Evolutionary conservation across 106 monocot species (phyloP).

Genomic region (Apostasia ramifera): DNA sequence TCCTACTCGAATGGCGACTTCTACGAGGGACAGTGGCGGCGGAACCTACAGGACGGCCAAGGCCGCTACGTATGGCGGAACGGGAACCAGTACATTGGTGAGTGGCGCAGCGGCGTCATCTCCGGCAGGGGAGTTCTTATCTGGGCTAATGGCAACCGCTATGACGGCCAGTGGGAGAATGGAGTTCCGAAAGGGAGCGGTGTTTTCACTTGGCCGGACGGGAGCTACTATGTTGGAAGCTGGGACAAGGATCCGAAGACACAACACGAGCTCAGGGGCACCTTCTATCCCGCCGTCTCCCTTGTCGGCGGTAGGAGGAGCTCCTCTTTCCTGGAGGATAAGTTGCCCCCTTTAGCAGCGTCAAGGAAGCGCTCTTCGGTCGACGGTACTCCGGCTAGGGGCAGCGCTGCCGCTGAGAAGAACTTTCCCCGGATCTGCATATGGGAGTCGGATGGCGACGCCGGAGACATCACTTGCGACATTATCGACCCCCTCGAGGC

Average conservation of each 20-base stretch:
- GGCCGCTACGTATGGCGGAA: constrained; percentile 50
- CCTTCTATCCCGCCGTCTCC: neutral
- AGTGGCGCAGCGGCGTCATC: constrained; percentile 46
- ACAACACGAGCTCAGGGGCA: neutral
- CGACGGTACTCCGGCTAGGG: neutral
- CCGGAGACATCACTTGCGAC: constrained; percentile 10
- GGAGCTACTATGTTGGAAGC: constrained; percentile 21
- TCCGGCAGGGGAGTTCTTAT: constrained; percentile 29
- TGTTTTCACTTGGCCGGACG: constrained; percentile 41
- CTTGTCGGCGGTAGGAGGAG: neutral
- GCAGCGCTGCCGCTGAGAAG: neutral
- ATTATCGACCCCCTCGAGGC: constrained; percentile 42
- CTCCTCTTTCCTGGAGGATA: neutral
- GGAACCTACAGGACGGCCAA: constrained; percentile 35
- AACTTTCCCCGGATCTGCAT: neutral
- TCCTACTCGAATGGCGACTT: constrained; percentile 51
- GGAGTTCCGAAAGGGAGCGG: constrained; percentile 40
- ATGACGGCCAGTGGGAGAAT: constrained; percentile 56
- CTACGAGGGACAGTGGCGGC: constrained; percentile 58
- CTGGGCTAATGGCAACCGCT: constrained; percentile 46
- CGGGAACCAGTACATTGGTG: constrained; percentile 47
- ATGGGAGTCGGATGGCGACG: neutral
- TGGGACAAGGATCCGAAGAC: neutral
- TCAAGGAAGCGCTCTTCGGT: neutral
- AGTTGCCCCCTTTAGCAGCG: neutral